phyloP scores from a whole-genome alignment of 164 flowering plant genomes.

The Berberis thunbergii region DNA sequence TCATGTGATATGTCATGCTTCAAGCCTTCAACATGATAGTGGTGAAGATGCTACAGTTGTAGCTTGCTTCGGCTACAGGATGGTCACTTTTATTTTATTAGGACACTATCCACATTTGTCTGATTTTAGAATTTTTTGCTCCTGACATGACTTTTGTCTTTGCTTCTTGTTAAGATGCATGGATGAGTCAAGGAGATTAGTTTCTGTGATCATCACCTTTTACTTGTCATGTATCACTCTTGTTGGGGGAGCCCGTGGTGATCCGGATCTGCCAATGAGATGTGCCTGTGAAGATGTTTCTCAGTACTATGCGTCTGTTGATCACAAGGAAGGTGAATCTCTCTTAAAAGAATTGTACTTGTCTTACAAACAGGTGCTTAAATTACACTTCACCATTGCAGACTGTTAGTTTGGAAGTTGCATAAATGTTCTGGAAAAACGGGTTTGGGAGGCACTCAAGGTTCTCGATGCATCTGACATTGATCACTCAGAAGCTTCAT shows the following conservation, averaged over 20 bases:
- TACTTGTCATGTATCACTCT: conserved; percentile 17
- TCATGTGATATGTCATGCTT: no score
- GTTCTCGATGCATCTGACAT: conserved; percentile 53
- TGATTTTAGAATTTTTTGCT: no score
- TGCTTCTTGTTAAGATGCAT: neutral
- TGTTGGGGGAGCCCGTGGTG: conserved; percentile 14
- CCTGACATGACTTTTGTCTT: neutral
- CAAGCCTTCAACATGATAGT: no score
- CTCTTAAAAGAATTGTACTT: conserved; percentile 30
- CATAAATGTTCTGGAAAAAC: neutral
- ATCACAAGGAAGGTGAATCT: conserved; percentile 21
- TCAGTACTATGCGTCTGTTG: conserved; percentile 25
- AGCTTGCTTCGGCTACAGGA: no score
- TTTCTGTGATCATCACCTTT: conserved; percentile 12
- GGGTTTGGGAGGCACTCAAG: conserved; percentile 59
- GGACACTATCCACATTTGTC: no score
- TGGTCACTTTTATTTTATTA: no score
- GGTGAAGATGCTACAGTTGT: no score
- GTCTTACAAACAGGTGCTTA: conserved; percentile 33
- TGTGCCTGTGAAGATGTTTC: conserved; percentile 44
- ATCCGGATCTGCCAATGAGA: conserved; percentile 6
- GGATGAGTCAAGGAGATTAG: conserved; percentile 10
- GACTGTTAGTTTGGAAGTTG: conserved; percentile 1
- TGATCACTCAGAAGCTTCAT: conserved; percentile 39
- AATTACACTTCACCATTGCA: neutral